Conservation (phyloP, 352 stramenopile genomes). For the Blastocystis sp. region DNA sequence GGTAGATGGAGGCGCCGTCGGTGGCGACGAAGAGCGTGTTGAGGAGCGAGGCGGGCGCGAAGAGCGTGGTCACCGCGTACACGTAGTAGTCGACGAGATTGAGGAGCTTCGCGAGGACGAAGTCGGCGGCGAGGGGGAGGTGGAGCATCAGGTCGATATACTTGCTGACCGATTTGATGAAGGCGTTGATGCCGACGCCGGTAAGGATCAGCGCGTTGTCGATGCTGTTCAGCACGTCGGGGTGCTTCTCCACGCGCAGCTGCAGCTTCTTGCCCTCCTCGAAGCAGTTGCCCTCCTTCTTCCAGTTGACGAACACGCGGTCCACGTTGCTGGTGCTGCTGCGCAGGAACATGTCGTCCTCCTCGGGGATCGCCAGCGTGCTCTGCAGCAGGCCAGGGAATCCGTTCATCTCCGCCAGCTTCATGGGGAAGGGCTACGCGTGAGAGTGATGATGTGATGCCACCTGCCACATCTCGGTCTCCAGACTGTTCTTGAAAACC, state of each 20-base stretch:
- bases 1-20: constrained; percentile 26
- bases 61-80: constrained; percentile 60
- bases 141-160: constrained; percentile 63
- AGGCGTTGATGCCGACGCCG: constrained; percentile 61
- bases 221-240: constrained; percentile 60
- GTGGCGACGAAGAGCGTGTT: constrained; percentile 59
- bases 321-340: constrained; percentile 48
- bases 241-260: not conserved
- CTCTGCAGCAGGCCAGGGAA: constrained; percentile 68
- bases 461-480: constrained; percentile 71
- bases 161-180: constrained; percentile 66
- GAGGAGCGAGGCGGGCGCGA: constrained; percentile 26
- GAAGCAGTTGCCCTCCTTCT: constrained; percentile 66
- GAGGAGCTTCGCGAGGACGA: constrained; percentile 26
- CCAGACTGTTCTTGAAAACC: constrained; percentile 57
- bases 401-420: constrained; percentile 68
- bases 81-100: constrained; percentile 71
- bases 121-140: constrained; percentile 40
- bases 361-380: constrained; percentile 52
- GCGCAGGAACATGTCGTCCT: constrained; percentile 68
- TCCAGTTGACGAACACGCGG: constrained; percentile 52
- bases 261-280: constrained; percentile 71
- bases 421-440: constrained; percentile 62
- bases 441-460: not conserved
- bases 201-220: constrained; percentile 68